Evolutionary conservation across 345 rosid species (phyloP), one percentile per base, ranked within the genome.

Genomic region (Carallia brachiata): DNA sequence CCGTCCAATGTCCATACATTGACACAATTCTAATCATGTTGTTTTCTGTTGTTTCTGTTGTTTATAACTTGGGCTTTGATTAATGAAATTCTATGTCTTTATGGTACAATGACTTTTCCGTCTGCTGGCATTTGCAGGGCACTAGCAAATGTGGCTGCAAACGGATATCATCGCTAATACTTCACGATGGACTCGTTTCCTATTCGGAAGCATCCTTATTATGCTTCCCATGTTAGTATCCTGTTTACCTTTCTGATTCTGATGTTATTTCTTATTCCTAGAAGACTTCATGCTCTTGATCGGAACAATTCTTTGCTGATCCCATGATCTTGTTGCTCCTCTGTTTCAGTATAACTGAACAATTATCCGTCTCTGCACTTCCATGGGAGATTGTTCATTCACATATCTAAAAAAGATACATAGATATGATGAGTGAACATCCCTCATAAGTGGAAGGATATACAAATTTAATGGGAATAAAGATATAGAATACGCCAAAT

Each of bases 111-210:
- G 12, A 13, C 47, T 19, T 6, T 63, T 67, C 23, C 10, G 50
- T 28, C 5, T 58, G 47, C 7, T 76, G 69, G 70, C 47, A 61
- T 60, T 74, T 83, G 80, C 83, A 88, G 93, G 90, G 86, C 85
- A 69, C 50, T 84, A 75, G 78, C 85, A 1, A 77, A 75, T 61
- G 75, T 74, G 66, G 66, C 80, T 61, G 70, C 66, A 39, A 83
- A 83, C n/a, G 82, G 83, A 63, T 78, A 83, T 72, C 78, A 74
- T 65, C 81, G 87, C 75, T 81, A 75, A 85, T 68, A 5, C 58
- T 37, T 64, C 40, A 39, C 44, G 78, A 54, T 59, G 77, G 19
- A 61, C 57, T 50, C 48, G 3, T 44, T 44, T 44, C 50, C 2
- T 44, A 44, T 44, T 44, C 16, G 13, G 50, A 15, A 12, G 16